Base-by-base conservation (phyloP, 225 moss, liverwort and hornwort species). In the Antitrichia curtipendula region DNA sequence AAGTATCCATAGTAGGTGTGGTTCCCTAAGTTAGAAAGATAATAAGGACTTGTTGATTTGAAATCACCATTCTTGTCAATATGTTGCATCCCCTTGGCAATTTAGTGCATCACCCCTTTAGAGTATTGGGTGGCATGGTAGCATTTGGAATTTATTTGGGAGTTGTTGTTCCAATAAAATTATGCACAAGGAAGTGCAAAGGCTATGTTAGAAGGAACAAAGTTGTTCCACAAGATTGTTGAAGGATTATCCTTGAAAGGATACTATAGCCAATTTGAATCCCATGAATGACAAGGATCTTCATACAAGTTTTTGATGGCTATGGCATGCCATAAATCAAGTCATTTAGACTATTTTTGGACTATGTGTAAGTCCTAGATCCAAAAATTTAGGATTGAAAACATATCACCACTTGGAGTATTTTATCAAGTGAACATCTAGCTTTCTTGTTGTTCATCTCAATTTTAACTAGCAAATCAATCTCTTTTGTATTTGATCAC, bases 331-430 rank as follows among this genome's bases (percentile, higher is more conserved):
- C 3, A 80, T 41, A 36, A 75, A 36, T 36, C 3, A 53, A 76
- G 10, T 77, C 9, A 36, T 24, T 24, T 52, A 75, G 9, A 50
- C 36, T 32, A 75, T 13, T n/a, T n/a, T 53, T 76, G 36, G 8
- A 36, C 1, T 22, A 50, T 34, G 28, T 17, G 4, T 12, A 3
- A 12, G 0, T 1, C 9, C 0, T 75, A 21, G 1, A 34, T 50
- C 22, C 34, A 75, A 34, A 18, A 29, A 49, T 31, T 49, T 50
- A 75, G 7, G 5, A 2, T 45, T 75, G 8, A 20, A 34, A 50
- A 13, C 3, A 8, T 32, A 34, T 34, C 3, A 75, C 12, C 6
- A 0, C 21, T 12, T 20, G 1, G 3, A 75, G 1, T 32, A 74
- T 32, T 74, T 47, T 32, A 12, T 75, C 50, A 50, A 75, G 1